Conservation (phyloP, 2,329 filamentous ascomycete genomes). For the Didymella exigua region DNA sequence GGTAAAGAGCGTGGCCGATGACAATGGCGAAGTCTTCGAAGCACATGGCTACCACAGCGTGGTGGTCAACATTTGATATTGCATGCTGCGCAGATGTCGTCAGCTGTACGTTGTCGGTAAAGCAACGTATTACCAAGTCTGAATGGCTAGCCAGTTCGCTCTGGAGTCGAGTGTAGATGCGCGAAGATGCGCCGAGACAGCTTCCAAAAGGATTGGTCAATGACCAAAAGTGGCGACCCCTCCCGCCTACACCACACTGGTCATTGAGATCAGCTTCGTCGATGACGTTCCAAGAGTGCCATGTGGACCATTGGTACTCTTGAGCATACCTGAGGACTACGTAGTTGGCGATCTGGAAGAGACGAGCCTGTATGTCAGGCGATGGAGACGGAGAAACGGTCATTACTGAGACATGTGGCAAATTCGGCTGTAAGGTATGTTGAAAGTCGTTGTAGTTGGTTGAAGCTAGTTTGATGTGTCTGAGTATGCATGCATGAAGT, state of each 20-base stretch:
- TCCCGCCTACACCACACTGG: not conserved
- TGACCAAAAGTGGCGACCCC: not conserved
- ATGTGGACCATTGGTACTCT: conserved; percentile 4
- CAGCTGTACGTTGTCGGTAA: not conserved
- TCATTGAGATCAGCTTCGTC: not conserved
- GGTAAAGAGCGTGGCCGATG: conserved; percentile 7
- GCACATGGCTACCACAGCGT: conserved; percentile 11
- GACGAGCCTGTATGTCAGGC: not conserved
- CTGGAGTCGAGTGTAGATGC: not conserved
- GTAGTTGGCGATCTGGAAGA: not conserved
- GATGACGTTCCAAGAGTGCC: conserved; percentile 3
- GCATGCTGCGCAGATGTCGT: conserved; percentile 1
- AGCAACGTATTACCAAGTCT: not conserved
- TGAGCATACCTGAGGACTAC: not conserved
- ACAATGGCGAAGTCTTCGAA: conserved; percentile 3
- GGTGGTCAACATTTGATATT: not conserved
- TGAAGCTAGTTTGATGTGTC: no score
- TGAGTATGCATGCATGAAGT: no score
- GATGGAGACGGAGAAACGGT: not conserved
- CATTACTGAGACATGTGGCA: not conserved
- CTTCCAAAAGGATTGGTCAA: not conserved
- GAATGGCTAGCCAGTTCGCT: not conserved
- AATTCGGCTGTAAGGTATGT: no score
- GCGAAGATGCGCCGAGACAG: not conserved
- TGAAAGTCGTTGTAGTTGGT: no score